These are phyloP conservation scores for Sporisorium reilianum DNA, from an alignment of 1,284 basidiomycete genomes.

Conservation along the genomic window DNA sequence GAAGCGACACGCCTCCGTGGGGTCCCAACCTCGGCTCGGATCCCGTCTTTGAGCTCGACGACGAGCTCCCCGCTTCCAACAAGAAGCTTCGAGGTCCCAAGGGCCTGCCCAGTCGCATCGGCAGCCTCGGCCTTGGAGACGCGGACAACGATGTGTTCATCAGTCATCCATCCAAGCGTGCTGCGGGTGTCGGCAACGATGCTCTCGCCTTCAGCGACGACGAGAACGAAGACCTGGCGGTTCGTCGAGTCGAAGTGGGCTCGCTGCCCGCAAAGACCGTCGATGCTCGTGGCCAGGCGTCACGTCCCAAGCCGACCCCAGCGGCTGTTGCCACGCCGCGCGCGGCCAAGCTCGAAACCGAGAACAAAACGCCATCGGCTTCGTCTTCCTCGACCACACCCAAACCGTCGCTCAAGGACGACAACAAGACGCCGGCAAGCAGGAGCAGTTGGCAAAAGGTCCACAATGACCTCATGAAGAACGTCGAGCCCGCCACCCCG, in stretches of 20 bases:
- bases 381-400: constrained; percentile 16
- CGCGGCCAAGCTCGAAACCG: constrained; percentile 16
- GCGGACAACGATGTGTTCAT: constrained; percentile 38
- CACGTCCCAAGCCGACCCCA: constrained; percentile 25
- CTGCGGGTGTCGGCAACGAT: constrained; percentile 51
- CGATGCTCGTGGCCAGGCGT: constrained; percentile 35
- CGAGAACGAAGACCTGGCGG: constrained; percentile 47
- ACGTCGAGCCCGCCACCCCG: constrained; percentile 40
- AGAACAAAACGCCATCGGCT: constrained; percentile 32
- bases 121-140: constrained; percentile 45
- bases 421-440: constrained; percentile 25
- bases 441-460: constrained; percentile 55
- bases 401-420: constrained; percentile 11
- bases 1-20: constrained; percentile 64
- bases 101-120: constrained; percentile 44
- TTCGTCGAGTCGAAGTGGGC: constrained; percentile 51
- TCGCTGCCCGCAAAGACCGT: constrained; percentile 30
- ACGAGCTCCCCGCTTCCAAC: constrained; percentile 33
- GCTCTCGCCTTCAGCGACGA: constrained; percentile 53
- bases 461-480: constrained; percentile 50
- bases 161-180: constrained; percentile 41
- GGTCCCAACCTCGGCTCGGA: constrained; percentile 50
- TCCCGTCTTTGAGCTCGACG: constrained; percentile 47
- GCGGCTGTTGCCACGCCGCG: constrained; percentile 22
- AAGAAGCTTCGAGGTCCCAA: constrained; percentile 52